Percentiles rank a stretch among this genome's conserved stretches.
These are phyloP conservation scores for Aspergillus sp. DNA, from an alignment of 2,329 filamentous ascomycete species.

Conservation along the genomic window DNA sequence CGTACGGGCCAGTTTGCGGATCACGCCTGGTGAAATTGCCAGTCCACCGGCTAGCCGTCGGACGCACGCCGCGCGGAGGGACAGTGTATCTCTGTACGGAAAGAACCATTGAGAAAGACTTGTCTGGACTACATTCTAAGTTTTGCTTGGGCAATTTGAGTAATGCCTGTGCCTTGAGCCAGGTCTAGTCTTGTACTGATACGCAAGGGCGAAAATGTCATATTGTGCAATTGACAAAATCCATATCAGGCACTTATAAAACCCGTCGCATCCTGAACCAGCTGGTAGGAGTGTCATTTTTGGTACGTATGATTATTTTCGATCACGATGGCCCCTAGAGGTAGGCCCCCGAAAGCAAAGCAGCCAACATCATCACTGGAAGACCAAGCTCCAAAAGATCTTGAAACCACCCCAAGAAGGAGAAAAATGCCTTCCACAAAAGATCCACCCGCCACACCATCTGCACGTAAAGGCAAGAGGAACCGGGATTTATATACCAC, in stretches of 20 bases:
- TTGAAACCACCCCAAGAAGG: not conserved
- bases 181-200: not conserved
- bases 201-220: not conserved
- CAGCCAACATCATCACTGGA: not conserved
- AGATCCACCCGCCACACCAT: not conserved
- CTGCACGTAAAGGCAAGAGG: not conserved
- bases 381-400: not conserved
- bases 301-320: not conserved
- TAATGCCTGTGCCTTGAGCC: not conserved
- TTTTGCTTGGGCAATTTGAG: not conserved
- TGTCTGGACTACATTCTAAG: not conserved
- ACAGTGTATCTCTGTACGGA: not conserved
- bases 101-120: not conserved
- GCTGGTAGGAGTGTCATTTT: not conserved
- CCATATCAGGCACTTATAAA: not conserved
- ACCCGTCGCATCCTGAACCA: not conserved
- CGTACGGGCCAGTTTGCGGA: conserved; percentile 4
- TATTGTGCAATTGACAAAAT: not conserved
- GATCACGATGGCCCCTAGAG: not conserved
- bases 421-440: not conserved
- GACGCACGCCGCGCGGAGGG: not conserved
- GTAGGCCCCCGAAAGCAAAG: not conserved
- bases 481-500: not conserved
- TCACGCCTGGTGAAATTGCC: conserved; percentile 4
- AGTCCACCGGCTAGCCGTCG: not conserved